Evolutionary conservation across 306 rosid species (phyloP), one percentile per base, ranked within the genome.

Genomic region (Fragaria iinumae): DNA sequence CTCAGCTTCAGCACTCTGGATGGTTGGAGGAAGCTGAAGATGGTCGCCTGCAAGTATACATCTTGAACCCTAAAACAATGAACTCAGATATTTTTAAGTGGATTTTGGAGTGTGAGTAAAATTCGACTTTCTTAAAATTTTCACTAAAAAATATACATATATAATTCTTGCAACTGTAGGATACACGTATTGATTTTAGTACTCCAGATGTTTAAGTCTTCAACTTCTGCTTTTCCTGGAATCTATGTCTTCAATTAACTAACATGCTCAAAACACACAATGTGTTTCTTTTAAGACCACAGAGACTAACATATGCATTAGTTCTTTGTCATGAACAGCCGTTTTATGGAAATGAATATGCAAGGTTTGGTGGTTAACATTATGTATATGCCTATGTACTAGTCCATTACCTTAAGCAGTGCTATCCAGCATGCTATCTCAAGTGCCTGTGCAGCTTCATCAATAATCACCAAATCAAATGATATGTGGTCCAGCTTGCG

Each of bases 371-470:
- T 14, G 34, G 59, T 41, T 65, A 55, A 45, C 16, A n/a, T 16
- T 5, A 48, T 34, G 66, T 9, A 76, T 29, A 5, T 69, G 55
- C 55, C n/a, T 62, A 16, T 49, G 60, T 36, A 25, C 21, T 16
- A 45, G 47, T 41, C 49, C 76, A 86, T 83, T 86, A 95, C 99
- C 97, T 95, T 95, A 75, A 95, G 86, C 44, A 92, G 72, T 63
- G 97, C 92, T 75, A 95, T 88, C 99, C 97, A 92, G 83, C 99
- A 95, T 70, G 97, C 93, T 62, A 95, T 86, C 88, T 95, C 99
- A 81, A 95, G 99, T 64, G 99, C 99, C 89, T 90, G 97, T 78
- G 99, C 99, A 82, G 99, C 97, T 89, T 95, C 99, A 68, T 92
- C 97, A 77, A 95, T 95, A 59, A 95, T 95, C 41, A 95, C 97